Conservation (phyloP, 2,329 filamentous ascomycete genomes). For the Pochonia chlamydosporia region DNA sequence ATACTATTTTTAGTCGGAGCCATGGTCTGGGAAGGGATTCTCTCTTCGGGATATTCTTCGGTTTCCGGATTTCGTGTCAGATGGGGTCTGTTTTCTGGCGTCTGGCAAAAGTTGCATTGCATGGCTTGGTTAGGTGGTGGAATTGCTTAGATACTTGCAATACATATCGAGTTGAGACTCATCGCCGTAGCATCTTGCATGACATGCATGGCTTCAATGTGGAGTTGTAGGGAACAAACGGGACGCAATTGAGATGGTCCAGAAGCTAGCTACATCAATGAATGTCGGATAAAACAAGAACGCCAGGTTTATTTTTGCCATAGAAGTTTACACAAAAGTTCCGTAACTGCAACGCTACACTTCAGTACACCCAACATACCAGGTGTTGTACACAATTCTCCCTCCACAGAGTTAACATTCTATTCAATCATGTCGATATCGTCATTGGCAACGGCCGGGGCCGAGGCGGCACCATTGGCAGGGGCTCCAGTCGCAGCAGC, state of each 20-base stretch:
- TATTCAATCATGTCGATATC: constrained; percentile 70
- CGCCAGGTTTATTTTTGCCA: background rate
- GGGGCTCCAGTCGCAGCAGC: constrained; percentile 32
- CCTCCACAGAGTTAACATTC: background rate
- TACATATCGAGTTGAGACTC: background rate
- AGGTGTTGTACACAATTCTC: background rate
- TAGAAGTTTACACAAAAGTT: background rate
- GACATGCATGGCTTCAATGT: too few species aligned
- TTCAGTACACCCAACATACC: background rate
- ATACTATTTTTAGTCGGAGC: background rate
- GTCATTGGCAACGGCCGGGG: constrained; percentile 30
- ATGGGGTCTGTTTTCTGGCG: background rate
- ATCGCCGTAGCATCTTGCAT: too few species aligned
- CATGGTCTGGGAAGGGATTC: background rate
- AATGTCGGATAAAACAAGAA: too few species aligned
- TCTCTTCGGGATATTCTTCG: constrained; percentile 8
- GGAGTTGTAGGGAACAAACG: too few species aligned
- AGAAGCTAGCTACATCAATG: too few species aligned
- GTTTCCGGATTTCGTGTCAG: background rate
- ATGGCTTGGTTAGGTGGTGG: background rate
- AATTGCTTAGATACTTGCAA: background rate
- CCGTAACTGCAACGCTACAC: background rate
- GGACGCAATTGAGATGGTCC: too few species aligned
- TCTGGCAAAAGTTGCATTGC: background rate
- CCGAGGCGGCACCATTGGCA: constrained; percentile 17